A percentile compares a stretch with the other conserved stretches of the same genome.
Conservation (phyloP, 768 basidiomycete species). For the Cystobasidium ongulense region DNA sequence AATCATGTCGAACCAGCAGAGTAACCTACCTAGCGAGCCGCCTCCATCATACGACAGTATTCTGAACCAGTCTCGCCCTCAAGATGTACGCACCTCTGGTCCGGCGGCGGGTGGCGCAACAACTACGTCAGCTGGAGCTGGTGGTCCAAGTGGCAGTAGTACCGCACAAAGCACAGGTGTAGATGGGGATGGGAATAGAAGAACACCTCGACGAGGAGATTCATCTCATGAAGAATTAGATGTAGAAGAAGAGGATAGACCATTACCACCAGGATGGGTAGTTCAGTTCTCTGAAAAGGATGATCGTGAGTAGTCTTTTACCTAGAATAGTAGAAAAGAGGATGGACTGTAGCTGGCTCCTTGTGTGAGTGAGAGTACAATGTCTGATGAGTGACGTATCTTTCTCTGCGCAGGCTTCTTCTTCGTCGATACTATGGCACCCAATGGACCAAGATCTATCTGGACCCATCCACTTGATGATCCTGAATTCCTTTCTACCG, state of each 20-base stretch:
- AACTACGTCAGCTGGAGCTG: background rate
- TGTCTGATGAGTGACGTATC: background rate
- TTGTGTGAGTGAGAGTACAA: background rate
- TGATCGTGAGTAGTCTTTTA: constrained; percentile 6
- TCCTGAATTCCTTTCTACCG: constrained; percentile 3
- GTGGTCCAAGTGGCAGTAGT: background rate
- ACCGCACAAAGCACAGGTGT: background rate
- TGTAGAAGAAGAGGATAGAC: constrained; percentile 18
- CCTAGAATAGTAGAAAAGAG: background rate
- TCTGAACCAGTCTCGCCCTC: background rate
- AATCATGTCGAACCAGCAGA: background rate
- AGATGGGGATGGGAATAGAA: background rate
- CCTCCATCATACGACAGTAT: constrained; percentile 13
- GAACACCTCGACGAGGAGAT: background rate
- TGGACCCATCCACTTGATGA: constrained; percentile 28
- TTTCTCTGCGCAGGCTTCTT: constrained; percentile 3
- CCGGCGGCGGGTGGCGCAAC: background rate
- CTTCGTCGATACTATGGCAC: constrained; percentile 22
- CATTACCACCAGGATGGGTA: constrained; percentile 25
- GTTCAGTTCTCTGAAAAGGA: constrained; percentile 4
- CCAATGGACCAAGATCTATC: constrained; percentile 8
- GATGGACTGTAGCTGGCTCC: background rate
- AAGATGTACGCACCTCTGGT: background rate
- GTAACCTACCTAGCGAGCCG: background rate
- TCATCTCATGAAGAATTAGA: background rate